Percentiles rank a stretch among this genome's conserved stretches.
These are phyloP conservation scores for Marasmius tenuissimus DNA, from an alignment of 1,284 basidiomycete genomes.

Conservation along the genomic window DNA sequence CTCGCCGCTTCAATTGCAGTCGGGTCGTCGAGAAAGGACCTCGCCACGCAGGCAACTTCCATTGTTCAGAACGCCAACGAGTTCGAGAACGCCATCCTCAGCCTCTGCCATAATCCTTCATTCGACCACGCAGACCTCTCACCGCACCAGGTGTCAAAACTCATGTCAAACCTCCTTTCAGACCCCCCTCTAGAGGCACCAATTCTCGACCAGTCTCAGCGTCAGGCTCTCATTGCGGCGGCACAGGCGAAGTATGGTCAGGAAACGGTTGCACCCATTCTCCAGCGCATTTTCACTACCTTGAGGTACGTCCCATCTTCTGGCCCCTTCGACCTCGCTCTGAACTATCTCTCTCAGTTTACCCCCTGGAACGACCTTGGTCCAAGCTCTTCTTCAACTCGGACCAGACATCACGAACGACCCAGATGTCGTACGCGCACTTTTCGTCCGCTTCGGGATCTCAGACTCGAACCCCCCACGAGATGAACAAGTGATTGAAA, in stretches of 20 bases:
- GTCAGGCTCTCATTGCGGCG: slow-evolving; percentile 70
- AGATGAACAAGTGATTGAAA: slow-evolving; percentile 68
- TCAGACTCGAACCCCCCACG: slow-evolving; percentile 67
- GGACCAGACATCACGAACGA: slow-evolving; percentile 78
- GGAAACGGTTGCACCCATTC: slow-evolving; percentile 44
- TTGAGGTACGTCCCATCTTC: slow-evolving; percentile 49
- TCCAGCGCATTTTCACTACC: slow-evolving; percentile 56
- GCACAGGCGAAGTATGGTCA: slow-evolving; percentile 76
- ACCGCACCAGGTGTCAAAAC: slow-evolving; percentile 71
- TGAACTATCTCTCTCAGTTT: slow-evolving; percentile 45
- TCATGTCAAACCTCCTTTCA: slow-evolving; percentile 78
- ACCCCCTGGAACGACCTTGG: slow-evolving; percentile 61
- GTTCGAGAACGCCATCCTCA: slow-evolving; percentile 73
- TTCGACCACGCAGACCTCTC: slow-evolving; percentile 81
- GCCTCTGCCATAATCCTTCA: slow-evolving; percentile 72
- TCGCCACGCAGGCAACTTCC: slow-evolving; percentile 63
- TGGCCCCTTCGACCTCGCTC: slow-evolving; percentile 16
- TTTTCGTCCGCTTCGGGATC: slow-evolving; percentile 72
- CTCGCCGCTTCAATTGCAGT: slow-evolving; percentile 74
- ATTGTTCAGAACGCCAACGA: slow-evolving; percentile 60
- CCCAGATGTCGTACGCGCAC: slow-evolving; percentile 63
- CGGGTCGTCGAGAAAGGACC: slow-evolving; percentile 67
- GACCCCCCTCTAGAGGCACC: slow-evolving; percentile 65
- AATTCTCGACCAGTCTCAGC: slow-evolving; percentile 66
- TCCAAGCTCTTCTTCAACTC: slow-evolving; percentile 72